Percentiles rank a stretch among this genome's conserved stretches.
phyloP scores from a whole-genome alignment of 176 grass and related monocot genomes.

The Triticum urartu region DNA sequence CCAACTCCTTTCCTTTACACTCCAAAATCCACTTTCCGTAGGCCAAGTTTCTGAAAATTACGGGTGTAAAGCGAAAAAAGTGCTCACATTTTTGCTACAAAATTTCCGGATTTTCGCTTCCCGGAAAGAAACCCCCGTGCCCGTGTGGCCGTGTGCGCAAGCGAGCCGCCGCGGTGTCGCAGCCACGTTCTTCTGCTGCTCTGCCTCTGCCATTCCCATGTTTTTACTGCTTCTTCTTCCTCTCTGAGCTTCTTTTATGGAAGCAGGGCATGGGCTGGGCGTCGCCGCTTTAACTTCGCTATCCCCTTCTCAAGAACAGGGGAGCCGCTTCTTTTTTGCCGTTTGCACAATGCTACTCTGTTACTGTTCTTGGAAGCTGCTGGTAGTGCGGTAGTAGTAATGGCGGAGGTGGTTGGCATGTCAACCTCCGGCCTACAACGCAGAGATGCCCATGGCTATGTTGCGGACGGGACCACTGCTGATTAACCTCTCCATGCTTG shows the following conservation, averaged over 20 bases:
- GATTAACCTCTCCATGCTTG: slow-evolving; percentile 20
- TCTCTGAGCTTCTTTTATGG: slow-evolving; percentile 36
- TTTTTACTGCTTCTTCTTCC: slow-evolving; percentile 23
- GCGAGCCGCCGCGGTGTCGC: not conserved
- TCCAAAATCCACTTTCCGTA: not conserved
- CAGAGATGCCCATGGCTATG: slow-evolving; percentile 22
- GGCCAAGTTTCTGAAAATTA: not conserved
- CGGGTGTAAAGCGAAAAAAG: not conserved
- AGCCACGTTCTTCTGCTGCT: not conserved
- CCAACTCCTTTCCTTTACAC: not conserved
- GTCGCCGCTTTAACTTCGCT: slow-evolving; percentile 31
- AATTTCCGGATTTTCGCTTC: not conserved
- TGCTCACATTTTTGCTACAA: not conserved
- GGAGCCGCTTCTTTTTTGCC: slow-evolving; percentile 13
- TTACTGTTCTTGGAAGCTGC: slow-evolving; percentile 43
- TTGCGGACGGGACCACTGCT: not conserved
- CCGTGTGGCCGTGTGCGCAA: not conserved
- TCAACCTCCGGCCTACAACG: not conserved
- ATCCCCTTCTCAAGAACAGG: not conserved
- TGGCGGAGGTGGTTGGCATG: slow-evolving; percentile 38
- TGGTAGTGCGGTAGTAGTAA: slow-evolving; percentile 34
- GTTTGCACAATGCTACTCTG: slow-evolving; percentile 5
- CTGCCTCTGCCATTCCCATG: slow-evolving; percentile 18
- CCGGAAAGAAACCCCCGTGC: not conserved
- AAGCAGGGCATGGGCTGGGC: slow-evolving; percentile 35